Base-by-base conservation (phyloP, 345 rosid genomes). In the Linum trigynum region DNA sequence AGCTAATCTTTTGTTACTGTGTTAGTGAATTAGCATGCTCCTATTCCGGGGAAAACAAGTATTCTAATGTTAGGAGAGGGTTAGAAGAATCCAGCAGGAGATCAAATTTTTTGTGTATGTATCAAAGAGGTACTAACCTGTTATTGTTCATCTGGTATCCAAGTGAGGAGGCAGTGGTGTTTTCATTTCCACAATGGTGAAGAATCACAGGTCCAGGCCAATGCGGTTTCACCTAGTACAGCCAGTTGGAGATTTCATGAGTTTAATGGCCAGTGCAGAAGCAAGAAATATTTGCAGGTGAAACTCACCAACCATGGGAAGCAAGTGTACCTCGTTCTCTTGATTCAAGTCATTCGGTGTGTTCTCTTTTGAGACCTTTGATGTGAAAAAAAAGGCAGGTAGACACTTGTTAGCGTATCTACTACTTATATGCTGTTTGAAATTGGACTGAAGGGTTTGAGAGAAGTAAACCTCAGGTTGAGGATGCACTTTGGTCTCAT, bases 321-420 rank as follows among this genome's bases (percentile, higher is more conserved):
- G 53, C 53, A 48, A 23, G 53, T 48, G 41, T 72, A 79, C 87
- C 87, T 81, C 68, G 38, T 61, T 57, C 63, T 65, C 65, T 11
- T 62, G 62, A 48, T 32, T 70, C 67, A 64, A 17, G 32, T 62
- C 57, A 6, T 36, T 57, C 45, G 74, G 77, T 32, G 72, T 55
- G 9, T 84, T 84, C 84, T 81, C 82, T 67, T 79, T 76, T 55
- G 53, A 63, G 60, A 23, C 32, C 79, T 84, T 81, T 66, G 53
- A 72, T 51, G 62, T 61, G n/a, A 73, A 48, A 61, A 63, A 55
- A 9, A 1, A 59, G 37, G 40, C 38, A 69, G 64, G 41, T 55
- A 63, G 0, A 23, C 32, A 0, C 32, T 23, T 1, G 32, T 23
- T 23, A 23, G 32, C 32, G 32, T 1, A 23, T 23, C 32, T 23